Evolutionary conservation across 192 early-diverging fungal species (phyloP), one percentile per base, ranked within the genome.

Genomic region (Entomortierella beljakovae): DNA sequence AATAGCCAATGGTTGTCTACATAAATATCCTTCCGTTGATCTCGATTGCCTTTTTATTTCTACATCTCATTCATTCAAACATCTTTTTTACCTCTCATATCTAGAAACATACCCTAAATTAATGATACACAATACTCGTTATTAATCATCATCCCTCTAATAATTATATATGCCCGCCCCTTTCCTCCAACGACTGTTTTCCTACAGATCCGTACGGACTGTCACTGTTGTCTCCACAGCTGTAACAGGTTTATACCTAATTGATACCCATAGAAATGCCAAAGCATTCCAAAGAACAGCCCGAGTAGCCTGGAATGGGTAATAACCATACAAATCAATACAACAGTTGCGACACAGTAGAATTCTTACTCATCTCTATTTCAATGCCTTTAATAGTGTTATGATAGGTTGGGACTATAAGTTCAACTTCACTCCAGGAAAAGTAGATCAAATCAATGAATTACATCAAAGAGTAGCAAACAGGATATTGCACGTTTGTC

Each of bases 401-500:
- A 64, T 76, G 16, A n/a, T 89, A 31, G 87, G 85, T 22, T 48
- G 84, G 34, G 92, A 93, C 72, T 96, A 95, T 87, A 95, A 96
- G 76, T 68, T 92, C 53, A 96, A 95, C 70, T 97, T 96, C 62
- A 84, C 81, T n/a, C 83, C 86, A 32, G 88, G 73, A 22, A 88
- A 81, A 69, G 85, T 85, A 46, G 88, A 83, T 53, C 59, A 83
- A 42, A 85, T 96, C 46, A 89, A 89, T 50, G 81, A 80, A 11
- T 81, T 98, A 26, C 95, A 97, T 71, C 72, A 87, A 69, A 80
- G 92, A 55, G 89, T 89, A 2, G 94, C 94, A 7, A 79, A 88
- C 32, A 72, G 90, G 34, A 89, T 98, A 51, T 83, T 96, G 51
- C 70, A 88, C 42, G 88, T 92, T 35, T 98, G 95, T 73, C 82